Evolutionary conservation across 345 rosid genomes (phyloP), one percentile per base, ranked within the genome.

Genomic region (Salix koriyanagi): DNA sequence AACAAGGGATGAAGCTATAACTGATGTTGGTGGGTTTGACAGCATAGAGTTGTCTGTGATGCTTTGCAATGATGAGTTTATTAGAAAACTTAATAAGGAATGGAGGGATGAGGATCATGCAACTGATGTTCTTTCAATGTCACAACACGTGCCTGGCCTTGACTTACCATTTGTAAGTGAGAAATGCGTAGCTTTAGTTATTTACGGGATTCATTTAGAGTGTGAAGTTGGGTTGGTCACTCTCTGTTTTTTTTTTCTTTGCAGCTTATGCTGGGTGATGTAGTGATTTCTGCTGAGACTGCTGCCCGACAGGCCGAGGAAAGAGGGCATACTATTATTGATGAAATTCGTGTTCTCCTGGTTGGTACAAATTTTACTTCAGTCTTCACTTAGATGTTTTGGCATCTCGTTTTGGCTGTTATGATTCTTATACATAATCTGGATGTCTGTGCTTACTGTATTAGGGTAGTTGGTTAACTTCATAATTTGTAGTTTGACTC

Each of bases 121-220:
- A 30, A 92, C 99, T 1, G 98, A 96, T 88, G 99, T 96, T 78
- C 97, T 96, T 67, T 96, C 98, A 28, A 92, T 93, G 97, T 96
- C 97, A 8, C 91, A 87, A 61, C 98, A 96, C 75, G 75, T 89
- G 71, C 94, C 95, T 68, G 90, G 78, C 69, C 87, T 96, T 56
- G 83, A 92, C 76, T 91, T 94, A 82, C 97, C 99, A 21, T 74
- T 96, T 75, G 97, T 96, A 87, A 84, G 95, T 48, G 21, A 10
- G 52, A 21, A 30, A 15, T 68, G 34, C 34, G 21, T 52, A 70
- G 44, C 30, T 10, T 67, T 64, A 74, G 60, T 36, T 26, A n/a
- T 16, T 30, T 25, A 19, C 21, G 25, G 69, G 34, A 34, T 28
- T 18, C 56, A 46, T 74, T 21, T 13, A 30, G 37, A 64, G 21